phyloP scores from a whole-genome alignment of 805 yeast species.

The Blastobotrys muscicola region DNA sequence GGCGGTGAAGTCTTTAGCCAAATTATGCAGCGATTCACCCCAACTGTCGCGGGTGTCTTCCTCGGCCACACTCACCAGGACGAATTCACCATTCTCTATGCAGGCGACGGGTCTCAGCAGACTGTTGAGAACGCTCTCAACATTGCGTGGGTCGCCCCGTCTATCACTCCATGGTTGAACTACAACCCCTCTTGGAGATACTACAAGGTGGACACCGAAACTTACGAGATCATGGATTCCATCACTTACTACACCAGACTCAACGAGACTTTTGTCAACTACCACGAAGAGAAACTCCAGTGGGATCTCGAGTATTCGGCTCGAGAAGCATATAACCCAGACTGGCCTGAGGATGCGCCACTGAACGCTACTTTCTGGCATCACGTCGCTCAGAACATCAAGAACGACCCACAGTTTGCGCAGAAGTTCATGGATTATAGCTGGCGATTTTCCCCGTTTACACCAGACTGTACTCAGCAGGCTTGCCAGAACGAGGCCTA shows the following conservation, averaged over 20 bases:
- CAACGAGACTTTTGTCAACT: slow-evolving; percentile 37
- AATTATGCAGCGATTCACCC: slow-evolving; percentile 58
- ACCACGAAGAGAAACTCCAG: slow-evolving; percentile 35
- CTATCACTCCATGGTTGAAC: slow-evolving; percentile 51
- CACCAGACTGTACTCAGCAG: slow-evolving; percentile 37
- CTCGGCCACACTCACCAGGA: slow-evolving; percentile 67
- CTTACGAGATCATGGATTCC: slow-evolving; percentile 55
- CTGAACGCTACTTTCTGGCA: slow-evolving; percentile 63
- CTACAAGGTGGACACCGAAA: slow-evolving; percentile 52
- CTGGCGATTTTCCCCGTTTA: slow-evolving; percentile 46
- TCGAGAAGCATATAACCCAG: slow-evolving; percentile 45
- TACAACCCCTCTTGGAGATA: slow-evolving; percentile 67
- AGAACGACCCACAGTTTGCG: slow-evolving; percentile 34
- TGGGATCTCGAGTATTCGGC: slow-evolving; percentile 63
- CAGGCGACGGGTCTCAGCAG: slow-evolving; percentile 35
- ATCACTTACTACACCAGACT: slow-evolving; percentile 48
- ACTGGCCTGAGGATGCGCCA: slow-evolving; percentile 52
- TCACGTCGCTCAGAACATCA: slow-evolving; percentile 38
- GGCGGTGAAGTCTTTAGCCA: slow-evolving; percentile 47
- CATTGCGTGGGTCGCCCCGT: slow-evolving; percentile 57
- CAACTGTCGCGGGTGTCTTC: slow-evolving; percentile 60
- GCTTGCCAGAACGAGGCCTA: slow-evolving; percentile 31
- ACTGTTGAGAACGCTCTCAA: slow-evolving; percentile 37
- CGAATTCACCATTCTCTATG: slow-evolving; percentile 53
- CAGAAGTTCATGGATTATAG: slow-evolving; percentile 42